A percentile compares a stretch with the other conserved stretches of the same genome.
These are phyloP conservation scores for Chaetothyriales sp. DNA, from an alignment of 2,329 filamentous ascomycete genomes.

Conservation along the genomic window DNA sequence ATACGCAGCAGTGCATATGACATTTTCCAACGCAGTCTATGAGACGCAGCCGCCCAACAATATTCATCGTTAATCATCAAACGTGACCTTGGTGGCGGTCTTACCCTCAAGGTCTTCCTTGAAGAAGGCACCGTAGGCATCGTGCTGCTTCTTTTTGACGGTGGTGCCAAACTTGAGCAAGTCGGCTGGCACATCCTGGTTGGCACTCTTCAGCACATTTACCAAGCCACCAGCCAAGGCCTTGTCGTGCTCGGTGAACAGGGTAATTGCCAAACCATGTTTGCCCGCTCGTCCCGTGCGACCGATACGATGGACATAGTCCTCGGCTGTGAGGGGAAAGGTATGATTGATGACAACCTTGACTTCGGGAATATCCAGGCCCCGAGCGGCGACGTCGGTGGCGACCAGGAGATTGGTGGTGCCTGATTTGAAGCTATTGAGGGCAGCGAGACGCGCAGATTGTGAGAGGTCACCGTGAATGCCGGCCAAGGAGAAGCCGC, in stretches of 20 bases:
- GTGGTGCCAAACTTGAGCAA: constrained; percentile 93
- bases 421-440: constrained; percentile 85
- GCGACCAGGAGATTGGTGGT: constrained; percentile 74
- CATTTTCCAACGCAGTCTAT: background rate
- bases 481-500: constrained; percentile 70
- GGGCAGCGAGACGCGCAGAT: constrained; percentile 69
- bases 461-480: constrained; percentile 92
- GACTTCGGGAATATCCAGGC: constrained; percentile 87
- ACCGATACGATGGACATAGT: constrained; percentile 95
- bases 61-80: constrained; percentile 43
- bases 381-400: constrained; percentile 89
- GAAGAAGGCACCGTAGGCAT: constrained; percentile 89
- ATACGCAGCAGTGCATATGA: background rate
- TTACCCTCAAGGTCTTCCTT: constrained; percentile 76
- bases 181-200: constrained; percentile 78
- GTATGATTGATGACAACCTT: constrained; percentile 92
- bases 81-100: constrained; percentile 82
- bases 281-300: constrained; percentile 88
- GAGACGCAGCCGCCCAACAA: background rate
- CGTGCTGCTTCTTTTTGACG: constrained; percentile 97
- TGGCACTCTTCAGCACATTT: constrained; percentile 88
- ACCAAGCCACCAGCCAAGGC: constrained; percentile 76
- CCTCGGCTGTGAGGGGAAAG: constrained; percentile 88
- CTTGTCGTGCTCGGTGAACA: constrained; percentile 95
- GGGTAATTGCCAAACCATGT: constrained; percentile 72